Conservation (phyloP, 2,329 filamentous ascomycete species). For the Reticulascus tulasneorum region DNA sequence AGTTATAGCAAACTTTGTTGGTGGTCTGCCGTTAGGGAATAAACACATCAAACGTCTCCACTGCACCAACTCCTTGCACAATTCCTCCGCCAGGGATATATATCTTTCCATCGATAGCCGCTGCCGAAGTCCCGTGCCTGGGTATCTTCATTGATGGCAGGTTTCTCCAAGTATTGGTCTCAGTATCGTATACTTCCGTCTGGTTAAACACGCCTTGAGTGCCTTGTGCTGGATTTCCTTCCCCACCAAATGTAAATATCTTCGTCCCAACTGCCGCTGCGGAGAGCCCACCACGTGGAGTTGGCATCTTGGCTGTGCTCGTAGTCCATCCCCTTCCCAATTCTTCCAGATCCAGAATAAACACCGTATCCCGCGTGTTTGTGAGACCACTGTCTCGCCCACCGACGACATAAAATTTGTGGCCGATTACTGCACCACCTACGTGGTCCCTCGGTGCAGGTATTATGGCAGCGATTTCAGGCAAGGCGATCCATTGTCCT, state of each 20-base stretch:
- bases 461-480: too few species aligned
- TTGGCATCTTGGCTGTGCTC: too few species aligned
- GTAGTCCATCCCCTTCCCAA: too few species aligned
- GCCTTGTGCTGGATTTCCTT: conserved; percentile 22
- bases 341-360: conserved; percentile 17
- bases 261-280: conserved; percentile 20
- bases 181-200: conserved; percentile 27
- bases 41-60: too few species aligned
- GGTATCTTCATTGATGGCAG: background rate
- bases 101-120: background rate
- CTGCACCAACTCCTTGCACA: background rate
- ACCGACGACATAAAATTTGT: conserved; percentile 30
- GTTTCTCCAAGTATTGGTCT: background rate
- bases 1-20: too few species aligned
- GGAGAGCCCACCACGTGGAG: too few species aligned
- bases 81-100: background rate
- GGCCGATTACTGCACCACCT: conserved; percentile 21
- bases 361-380: conserved; percentile 29
- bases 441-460: conserved; percentile 31
- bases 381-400: conserved; percentile 25
- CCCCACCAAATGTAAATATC: conserved; percentile 32
- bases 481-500: conserved; percentile 13
- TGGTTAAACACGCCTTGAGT: conserved; percentile 23
- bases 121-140: background rate
- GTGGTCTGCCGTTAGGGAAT: too few species aligned